Evolutionary conservation across 2,329 filamentous ascomycete species (phyloP).

Genomic region (Hymenoscyphus occultus): DNA sequence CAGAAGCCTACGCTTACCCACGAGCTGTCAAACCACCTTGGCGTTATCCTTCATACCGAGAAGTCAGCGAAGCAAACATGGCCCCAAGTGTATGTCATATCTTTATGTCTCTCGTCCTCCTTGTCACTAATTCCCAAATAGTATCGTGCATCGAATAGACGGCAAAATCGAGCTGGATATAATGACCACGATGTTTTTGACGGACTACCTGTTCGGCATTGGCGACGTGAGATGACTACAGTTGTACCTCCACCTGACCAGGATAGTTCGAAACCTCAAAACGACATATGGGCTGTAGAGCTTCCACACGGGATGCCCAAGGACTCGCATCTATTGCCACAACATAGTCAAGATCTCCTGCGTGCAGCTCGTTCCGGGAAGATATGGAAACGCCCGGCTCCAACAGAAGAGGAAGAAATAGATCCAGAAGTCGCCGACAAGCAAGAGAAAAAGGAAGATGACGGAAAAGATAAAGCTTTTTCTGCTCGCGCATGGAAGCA

Average conservation of each 20-base stretch:
- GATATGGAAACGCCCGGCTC: conserved; percentile 69
- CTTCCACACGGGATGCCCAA: conserved; percentile 79
- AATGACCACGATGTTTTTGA: conserved; percentile 54
- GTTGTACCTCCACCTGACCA: conserved; percentile 63
- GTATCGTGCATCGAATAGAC: conserved; percentile 33
- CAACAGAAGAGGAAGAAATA: conserved; percentile 57
- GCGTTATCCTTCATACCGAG: neutral
- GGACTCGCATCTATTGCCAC: conserved; percentile 73
- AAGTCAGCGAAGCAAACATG: conserved; percentile 8
- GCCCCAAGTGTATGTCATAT: conserved; percentile 14
- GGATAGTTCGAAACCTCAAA: conserved; percentile 58
- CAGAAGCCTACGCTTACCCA: neutral
- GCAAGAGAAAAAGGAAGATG: conserved; percentile 57
- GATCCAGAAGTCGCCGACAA: conserved; percentile 49
- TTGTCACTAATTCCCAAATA: conserved; percentile 13
- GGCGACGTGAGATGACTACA: conserved; percentile 69
- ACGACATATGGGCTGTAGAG: conserved; percentile 71
- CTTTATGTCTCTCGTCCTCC: neutral
- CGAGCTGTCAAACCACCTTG: neutral
- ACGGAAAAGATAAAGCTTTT: conserved; percentile 48
- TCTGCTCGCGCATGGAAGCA: conserved; percentile 60
- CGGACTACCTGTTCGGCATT: conserved; percentile 80
- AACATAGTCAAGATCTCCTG: conserved; percentile 78
- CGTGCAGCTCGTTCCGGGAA: conserved; percentile 75
- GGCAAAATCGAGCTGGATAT: conserved; percentile 34